These are phyloP conservation scores for Ceratocystiopsis minuta DNA, from an alignment of 2,329 filamentous ascomycete genomes.

Conservation along the genomic window DNA sequence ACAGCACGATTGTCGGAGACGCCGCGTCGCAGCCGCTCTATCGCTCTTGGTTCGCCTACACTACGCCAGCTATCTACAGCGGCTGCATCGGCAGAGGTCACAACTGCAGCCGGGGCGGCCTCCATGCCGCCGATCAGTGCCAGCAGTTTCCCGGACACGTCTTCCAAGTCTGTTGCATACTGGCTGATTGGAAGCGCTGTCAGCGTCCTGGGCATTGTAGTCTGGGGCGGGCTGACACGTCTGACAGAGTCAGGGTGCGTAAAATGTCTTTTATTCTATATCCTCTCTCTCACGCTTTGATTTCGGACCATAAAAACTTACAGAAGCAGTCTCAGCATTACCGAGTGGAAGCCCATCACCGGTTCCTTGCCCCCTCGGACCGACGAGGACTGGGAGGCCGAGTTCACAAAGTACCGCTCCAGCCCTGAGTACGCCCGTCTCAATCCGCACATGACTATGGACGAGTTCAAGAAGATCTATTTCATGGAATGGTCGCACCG, in stretches of 20 bases:
- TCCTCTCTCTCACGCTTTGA: too few relatives aligned
- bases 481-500: constrained; percentile 98
- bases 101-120: constrained; percentile 10
- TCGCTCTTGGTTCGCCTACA: too few relatives aligned
- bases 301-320: too few relatives aligned
- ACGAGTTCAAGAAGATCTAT: constrained; percentile 97
- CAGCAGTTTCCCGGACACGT: constrained; percentile 38
- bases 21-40: background rate
- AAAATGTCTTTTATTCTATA: constrained; percentile 17
- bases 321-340: constrained; percentile 65
- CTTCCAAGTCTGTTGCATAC: constrained; percentile 63
- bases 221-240: constrained; percentile 83
- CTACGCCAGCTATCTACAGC: constrained; percentile 1
- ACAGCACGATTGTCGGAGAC: too few relatives aligned
- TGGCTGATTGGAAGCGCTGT: constrained; percentile 85
- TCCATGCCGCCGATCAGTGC: too few relatives aligned
- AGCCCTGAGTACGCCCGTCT: constrained; percentile 86
- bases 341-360: constrained; percentile 95
- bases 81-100: constrained; percentile 1
- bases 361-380: constrained; percentile 74
- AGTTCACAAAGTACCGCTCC: constrained; percentile 81
- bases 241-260: constrained; percentile 97
- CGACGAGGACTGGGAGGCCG: constrained; percentile 68
- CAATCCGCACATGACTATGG: constrained; percentile 81
- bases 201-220: constrained; percentile 91